A percentile compares a stretch with the other conserved stretches of the same genome.
Evolutionary conservation across 2,329 filamentous ascomycete species (phyloP).

Genomic region (Myriosclerotinia duriaeana): DNA sequence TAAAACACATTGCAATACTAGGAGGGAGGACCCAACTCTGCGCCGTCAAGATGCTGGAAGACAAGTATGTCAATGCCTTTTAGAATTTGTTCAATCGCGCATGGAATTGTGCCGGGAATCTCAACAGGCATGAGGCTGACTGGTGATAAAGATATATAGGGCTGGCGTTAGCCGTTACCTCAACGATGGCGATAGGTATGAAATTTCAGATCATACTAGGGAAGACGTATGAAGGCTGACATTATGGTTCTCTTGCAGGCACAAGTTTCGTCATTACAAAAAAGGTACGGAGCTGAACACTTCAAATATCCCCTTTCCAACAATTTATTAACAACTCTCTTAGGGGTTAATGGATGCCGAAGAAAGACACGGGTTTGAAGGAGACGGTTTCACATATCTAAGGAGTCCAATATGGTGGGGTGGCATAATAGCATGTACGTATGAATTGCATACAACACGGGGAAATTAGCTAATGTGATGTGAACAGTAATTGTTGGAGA

Average conservation of each 20-base stretch:
- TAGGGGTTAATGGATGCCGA: slow-evolving; percentile 88
- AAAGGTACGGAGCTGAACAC: slow-evolving; percentile 61
- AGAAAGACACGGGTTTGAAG: slow-evolving; percentile 91
- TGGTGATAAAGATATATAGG: slow-evolving; percentile 65
- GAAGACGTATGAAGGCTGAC: slow-evolving; percentile 4
- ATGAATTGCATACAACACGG: slow-evolving; percentile 27
- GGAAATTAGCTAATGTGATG: slow-evolving; percentile 34
- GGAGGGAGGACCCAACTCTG: slow-evolving; percentile 28
- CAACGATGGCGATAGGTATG: slow-evolving; percentile 74
- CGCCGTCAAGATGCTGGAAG: slow-evolving; percentile 45
- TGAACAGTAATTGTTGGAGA: slow-evolving; percentile 82
- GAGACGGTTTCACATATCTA: slow-evolving; percentile 91
- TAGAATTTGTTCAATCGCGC: slow-evolving; percentile 3
- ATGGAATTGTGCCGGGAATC: neutral
- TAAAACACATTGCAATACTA: slow-evolving; percentile 31
- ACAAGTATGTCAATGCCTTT: slow-evolving; percentile 44
- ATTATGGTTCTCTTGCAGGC: slow-evolving; percentile 51
- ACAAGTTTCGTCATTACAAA: slow-evolving; percentile 99
- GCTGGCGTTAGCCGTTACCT: slow-evolving; percentile 70
- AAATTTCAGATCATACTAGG: slow-evolving; percentile 23
- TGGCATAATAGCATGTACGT: slow-evolving; percentile 82
- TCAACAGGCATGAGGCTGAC: slow-evolving; percentile 30
- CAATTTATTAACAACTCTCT: slow-evolving; percentile 22
- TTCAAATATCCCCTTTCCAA: neutral
- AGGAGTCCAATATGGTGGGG: slow-evolving; percentile 97